phyloP scores from a whole-genome alignment of 2,329 filamentous ascomycete species.

The Aspergillus ruber region DNA sequence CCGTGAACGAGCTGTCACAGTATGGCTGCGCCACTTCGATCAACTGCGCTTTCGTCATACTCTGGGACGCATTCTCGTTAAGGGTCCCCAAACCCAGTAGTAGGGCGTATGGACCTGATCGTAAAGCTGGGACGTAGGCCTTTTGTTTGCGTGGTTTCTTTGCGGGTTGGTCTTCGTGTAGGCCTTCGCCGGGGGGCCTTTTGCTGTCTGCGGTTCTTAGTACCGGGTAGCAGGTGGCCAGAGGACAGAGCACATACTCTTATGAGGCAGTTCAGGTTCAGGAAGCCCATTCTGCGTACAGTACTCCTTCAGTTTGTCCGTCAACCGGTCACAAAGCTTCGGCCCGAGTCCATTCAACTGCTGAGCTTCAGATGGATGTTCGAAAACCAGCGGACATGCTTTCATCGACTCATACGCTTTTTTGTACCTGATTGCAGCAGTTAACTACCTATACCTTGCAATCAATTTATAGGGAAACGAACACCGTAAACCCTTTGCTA shows the following conservation, averaged over 20 bases:
- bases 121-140: constrained; percentile 63
- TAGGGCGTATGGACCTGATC: constrained; percentile 70
- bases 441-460: neutral
- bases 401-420: constrained; percentile 72
- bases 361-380: constrained; percentile 66
- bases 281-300: constrained; percentile 62
- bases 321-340: constrained; percentile 64
- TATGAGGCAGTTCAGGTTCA: constrained; percentile 55
- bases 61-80: constrained; percentile 48
- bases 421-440: constrained; percentile 52
- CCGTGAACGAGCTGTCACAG: constrained; percentile 67
- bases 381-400: constrained; percentile 63
- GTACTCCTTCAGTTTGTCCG: constrained; percentile 49
- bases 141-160: constrained; percentile 56
- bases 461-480: constrained; percentile 7
- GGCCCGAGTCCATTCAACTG: constrained; percentile 68
- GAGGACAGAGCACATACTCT: constrained; percentile 19
- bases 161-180: constrained; percentile 29
- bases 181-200: constrained; percentile 23
- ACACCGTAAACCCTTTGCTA: constrained; percentile 59
- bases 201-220: constrained; percentile 21
- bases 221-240: neutral
- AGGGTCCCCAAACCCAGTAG: constrained; percentile 59
- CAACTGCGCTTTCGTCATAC: constrained; percentile 62
- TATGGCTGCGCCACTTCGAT: constrained; percentile 64